Evolutionary conservation across 2,329 filamentous ascomycete genomes (phyloP).

Genomic region (Trichoderma sp.): DNA sequence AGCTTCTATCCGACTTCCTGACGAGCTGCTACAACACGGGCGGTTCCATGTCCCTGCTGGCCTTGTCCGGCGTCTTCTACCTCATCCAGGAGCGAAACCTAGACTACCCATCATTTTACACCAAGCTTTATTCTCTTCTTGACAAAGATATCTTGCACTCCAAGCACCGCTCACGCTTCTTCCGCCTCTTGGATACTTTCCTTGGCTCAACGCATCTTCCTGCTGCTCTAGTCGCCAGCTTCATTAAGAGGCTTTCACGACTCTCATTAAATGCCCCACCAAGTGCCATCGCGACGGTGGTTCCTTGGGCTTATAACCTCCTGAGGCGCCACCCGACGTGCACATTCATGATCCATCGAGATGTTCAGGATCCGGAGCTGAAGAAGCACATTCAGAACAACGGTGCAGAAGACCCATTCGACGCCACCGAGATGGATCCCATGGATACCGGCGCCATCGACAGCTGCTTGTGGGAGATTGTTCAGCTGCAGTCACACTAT

Average conservation of each 20-base stretch:
- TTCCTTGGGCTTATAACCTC: constrained; percentile 95
- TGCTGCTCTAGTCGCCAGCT: constrained; percentile 86
- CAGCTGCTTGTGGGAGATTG: constrained; percentile 92
- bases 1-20: constrained; percentile 92
- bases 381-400: constrained; percentile 61
- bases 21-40: constrained; percentile 91
- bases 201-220: constrained; percentile 90
- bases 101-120: constrained; percentile 93
- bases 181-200: constrained; percentile 89
- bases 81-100: constrained; percentile 91
- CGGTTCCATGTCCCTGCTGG: constrained; percentile 82
- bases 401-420: constrained; percentile 71
- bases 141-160: constrained; percentile 87
- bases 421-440: constrained; percentile 74
- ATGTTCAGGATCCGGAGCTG: constrained; percentile 58
- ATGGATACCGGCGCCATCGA: constrained; percentile 86
- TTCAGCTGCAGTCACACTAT: constrained; percentile 88
- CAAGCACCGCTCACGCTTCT: constrained; percentile 90
- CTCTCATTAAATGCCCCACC: constrained; percentile 87
- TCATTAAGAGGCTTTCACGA: constrained; percentile 89
- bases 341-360: constrained; percentile 94
- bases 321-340: constrained; percentile 86
- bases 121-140: constrained; percentile 89
- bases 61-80: constrained; percentile 91
- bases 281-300: constrained; percentile 80